phyloP scores from a whole-genome alignment of 225 moss, liverwort and hornwort species.

The Pleurozium schreberi region DNA sequence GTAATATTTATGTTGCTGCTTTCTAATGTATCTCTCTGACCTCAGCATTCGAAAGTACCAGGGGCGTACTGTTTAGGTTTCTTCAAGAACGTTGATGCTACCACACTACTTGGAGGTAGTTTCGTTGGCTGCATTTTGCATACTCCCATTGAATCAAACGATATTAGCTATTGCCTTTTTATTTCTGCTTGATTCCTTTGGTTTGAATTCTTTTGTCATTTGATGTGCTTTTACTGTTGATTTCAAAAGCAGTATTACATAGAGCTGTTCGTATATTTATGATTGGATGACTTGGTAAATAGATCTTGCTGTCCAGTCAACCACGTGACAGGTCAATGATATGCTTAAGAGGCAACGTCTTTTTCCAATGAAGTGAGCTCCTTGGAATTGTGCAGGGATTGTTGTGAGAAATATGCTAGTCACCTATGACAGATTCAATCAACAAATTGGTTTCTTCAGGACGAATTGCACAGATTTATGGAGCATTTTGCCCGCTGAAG shows the following conservation, averaged over 20 bases:
- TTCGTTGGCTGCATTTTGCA: background rate
- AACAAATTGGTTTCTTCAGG: constrained; percentile 77
- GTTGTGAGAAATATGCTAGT: constrained; percentile 91
- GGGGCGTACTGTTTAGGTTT: constrained; percentile 96
- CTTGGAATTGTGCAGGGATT: constrained; percentile 51
- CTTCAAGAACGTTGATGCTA: constrained; percentile 90
- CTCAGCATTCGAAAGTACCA: constrained; percentile 64
- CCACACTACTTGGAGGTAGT: constrained; percentile 92
- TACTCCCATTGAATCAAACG: background rate
- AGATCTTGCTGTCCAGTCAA: background rate
- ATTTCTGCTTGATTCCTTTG: background rate
- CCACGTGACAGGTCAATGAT: background rate
- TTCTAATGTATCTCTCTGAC: background rate
- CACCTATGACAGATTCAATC: constrained; percentile 75
- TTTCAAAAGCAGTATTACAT: background rate
- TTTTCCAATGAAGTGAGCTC: background rate
- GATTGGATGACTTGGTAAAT: background rate
- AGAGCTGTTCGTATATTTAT: background rate
- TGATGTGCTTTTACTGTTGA: background rate
- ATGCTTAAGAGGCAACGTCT: background rate
- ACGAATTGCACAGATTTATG: constrained; percentile 86
- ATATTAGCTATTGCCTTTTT: background rate
- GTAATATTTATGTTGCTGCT: background rate
- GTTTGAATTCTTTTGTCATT: background rate
- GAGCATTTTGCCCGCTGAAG: constrained; percentile 48